Evolutionary conservation across 2,329 filamentous ascomycete species (phyloP), one percentile per base, ranked within the genome.

Genomic region (Chalaropsis ovoidea): DNA sequence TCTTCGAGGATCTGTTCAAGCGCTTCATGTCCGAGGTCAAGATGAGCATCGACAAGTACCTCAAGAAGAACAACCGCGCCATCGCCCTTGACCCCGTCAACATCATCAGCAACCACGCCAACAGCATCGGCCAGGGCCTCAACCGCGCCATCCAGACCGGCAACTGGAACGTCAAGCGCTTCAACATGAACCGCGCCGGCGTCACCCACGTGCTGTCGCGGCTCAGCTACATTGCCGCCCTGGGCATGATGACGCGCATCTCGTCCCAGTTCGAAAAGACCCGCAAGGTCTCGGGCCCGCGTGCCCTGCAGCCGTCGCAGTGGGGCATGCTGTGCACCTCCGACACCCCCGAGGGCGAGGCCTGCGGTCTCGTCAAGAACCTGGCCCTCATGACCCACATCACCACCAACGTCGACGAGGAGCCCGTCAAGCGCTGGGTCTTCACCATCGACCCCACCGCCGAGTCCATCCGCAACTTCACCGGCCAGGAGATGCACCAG

Each of bases 221-320:
- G 69, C 80, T 99, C 65, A 97, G 93, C 75, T 99, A 97, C 73
- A 96, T 99, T 74, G 89, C 88, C 69, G 94, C 94, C 35, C 83
- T 99, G 35, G 95, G 95, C 69, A 99, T 99, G 95, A 99, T 99
- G 94, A 99, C 94, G 15, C 84, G 94, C 75, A 97, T 99, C 72
- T 94, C 88, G 75, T 95, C 89, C 81, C 94, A 99, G 77, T 99
- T 99, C 72, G 94, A 99, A 74, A 99, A 99, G 81, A 97, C 94
- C 1, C 81, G 94, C 71, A 99, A 99, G 76, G 92, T 99, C 68
- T 92, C 87, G 73, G 95, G 95, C 70, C 94, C 95, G 71, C 87
- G 94, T 82, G 94, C 95, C 19, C 80, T 99, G 61, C 94, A 99
- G 73, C 92, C 94, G 6, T 99, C 94, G 0, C 94, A 99, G 70